Evolutionary conservation across 352 stramenopile species (phyloP), one percentile per base, ranked within the genome.

Genomic region (Phytophthora cactorum): DNA sequence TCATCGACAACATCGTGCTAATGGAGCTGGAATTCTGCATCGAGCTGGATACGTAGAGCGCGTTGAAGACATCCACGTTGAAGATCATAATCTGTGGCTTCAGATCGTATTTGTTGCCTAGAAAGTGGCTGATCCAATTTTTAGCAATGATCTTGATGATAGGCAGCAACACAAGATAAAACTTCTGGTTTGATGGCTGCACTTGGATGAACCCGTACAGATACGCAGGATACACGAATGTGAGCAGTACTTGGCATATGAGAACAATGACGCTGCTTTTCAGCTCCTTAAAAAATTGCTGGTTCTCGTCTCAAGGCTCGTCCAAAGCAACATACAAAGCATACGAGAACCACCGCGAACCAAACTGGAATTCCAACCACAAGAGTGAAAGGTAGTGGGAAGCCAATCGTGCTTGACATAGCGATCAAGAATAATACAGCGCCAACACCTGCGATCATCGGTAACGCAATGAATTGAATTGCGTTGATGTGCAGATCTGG

Each of bases 51-150:
- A 61, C 54, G 39, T 61, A 61, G 0, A 52, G 43, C 41, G 54
- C 54, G 17, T 52, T 61, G 41, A 61, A 61, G 3, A 61, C 43
- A 11, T 61, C 54, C 10, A 53, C 54, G n/a, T 52, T 61, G 31
- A 61, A 61, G 22, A 61, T 44, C 9, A 61, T 52, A 15, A 61
- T 43, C n/a, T 61, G 54, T 7, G 54, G 54, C 39, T 43, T 61
- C n/a, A 61, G 43, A 52, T 61, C 54, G 17, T 43, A 61, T 25
- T 61, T 61, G 4, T 8, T 52, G n/a, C 17, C 54, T 22, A 61
- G 27, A 25, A 44, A 52, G 15, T 52, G 29, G 22, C 54, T 15
- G 15, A 61, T 52, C n/a, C 28, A 52, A 12, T 53, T 61, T 3
- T 45, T 61, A 0, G 54, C 54, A 10, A 61, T 34, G 7, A 61